Percentiles rank a stretch among this genome's conserved stretches.
phyloP scores from a whole-genome alignment of 768 basidiomycete genomes.

The Leucocoprinus birnbaumii region DNA sequence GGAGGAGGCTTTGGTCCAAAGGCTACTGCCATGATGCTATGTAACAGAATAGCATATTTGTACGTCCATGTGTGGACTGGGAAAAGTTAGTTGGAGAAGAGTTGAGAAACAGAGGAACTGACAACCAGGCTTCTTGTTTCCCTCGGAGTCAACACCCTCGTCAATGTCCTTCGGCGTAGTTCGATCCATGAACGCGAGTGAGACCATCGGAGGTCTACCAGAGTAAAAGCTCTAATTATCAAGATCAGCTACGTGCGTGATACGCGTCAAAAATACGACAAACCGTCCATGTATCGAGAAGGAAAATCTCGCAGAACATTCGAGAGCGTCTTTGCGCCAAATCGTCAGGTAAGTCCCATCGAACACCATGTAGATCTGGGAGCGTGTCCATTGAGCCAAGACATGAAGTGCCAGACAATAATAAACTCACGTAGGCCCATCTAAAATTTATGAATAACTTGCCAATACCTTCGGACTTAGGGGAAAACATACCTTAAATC shows the following conservation, averaged over 20 bases:
- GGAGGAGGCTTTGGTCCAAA: slow-evolving; percentile 50
- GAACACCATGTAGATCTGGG: slow-evolving; percentile 55
- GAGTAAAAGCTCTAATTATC: slow-evolving; percentile 52
- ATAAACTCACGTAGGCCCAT: slow-evolving; percentile 49
- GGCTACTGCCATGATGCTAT: slow-evolving; percentile 45
- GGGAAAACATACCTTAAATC: slow-evolving; percentile 48
- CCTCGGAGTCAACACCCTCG: slow-evolving; percentile 28
- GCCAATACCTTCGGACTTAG: background rate
- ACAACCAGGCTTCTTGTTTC: slow-evolving; percentile 40
- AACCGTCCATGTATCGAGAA: slow-evolving; percentile 61
- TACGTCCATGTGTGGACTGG: slow-evolving; percentile 55
- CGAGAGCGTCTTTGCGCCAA: slow-evolving; percentile 45
- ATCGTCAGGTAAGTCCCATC: slow-evolving; percentile 54
- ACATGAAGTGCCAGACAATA: background rate
- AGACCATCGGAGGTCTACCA: slow-evolving; percentile 59
- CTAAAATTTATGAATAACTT: slow-evolving; percentile 18
- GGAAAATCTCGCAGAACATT: slow-evolving; percentile 71
- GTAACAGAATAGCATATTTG: slow-evolving; percentile 51
- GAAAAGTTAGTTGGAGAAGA: slow-evolving; percentile 1
- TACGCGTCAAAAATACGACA: slow-evolving; percentile 11
- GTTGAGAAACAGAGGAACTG: slow-evolving; percentile 16
- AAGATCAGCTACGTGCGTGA: background rate
- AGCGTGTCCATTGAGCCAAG: background rate
- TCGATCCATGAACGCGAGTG: slow-evolving; percentile 50
- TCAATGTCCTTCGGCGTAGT: slow-evolving; percentile 46